These are phyloP conservation scores for Fusarium sp. DNA, from an alignment of 2,329 filamentous ascomycete species.

Conservation along the genomic window DNA sequence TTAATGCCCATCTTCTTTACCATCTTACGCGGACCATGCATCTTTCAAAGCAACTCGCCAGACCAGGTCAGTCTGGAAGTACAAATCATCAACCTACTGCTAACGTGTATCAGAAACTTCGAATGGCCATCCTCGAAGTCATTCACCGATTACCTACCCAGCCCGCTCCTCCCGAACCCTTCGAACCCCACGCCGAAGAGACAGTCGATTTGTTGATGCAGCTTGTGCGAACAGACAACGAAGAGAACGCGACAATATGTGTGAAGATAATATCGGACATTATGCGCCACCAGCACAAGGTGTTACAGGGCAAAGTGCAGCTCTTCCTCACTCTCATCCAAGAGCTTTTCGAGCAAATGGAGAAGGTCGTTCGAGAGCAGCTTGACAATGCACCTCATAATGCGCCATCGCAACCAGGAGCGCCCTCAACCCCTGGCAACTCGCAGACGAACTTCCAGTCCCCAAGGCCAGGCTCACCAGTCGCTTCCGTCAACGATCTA, in stretches of 20 bases:
- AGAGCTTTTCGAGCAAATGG: slow-evolving; percentile 95
- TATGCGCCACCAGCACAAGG: slow-evolving; percentile 89
- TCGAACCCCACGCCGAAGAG: slow-evolving; percentile 89
- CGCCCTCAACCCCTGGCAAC: slow-evolving; percentile 73
- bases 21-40: slow-evolving; percentile 84
- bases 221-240: slow-evolving; percentile 90
- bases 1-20: slow-evolving; percentile 90
- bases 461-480: slow-evolving; percentile 88
- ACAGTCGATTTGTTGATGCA: slow-evolving; percentile 91
- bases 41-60: slow-evolving; percentile 88
- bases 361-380: slow-evolving; percentile 92
- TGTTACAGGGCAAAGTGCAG: slow-evolving; percentile 81
- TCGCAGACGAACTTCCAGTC: slow-evolving; percentile 82
- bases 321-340: slow-evolving; percentile 91
- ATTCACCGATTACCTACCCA: slow-evolving; percentile 83
- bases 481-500: slow-evolving; percentile 82
- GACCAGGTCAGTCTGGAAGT: slow-evolving; percentile 74
- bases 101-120: slow-evolving; percentile 72
- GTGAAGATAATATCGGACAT: slow-evolving; percentile 99
- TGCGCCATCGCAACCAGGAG: slow-evolving; percentile 60
- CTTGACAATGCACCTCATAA: slow-evolving; percentile 79
- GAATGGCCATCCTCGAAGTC: slow-evolving; percentile 93
- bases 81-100: background rate
- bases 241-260: slow-evolving; percentile 98
- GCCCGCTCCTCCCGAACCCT: slow-evolving; percentile 76